Base-by-base conservation (phyloP, 257 asterid species). In the Nicotiana obtusifolia region DNA sequence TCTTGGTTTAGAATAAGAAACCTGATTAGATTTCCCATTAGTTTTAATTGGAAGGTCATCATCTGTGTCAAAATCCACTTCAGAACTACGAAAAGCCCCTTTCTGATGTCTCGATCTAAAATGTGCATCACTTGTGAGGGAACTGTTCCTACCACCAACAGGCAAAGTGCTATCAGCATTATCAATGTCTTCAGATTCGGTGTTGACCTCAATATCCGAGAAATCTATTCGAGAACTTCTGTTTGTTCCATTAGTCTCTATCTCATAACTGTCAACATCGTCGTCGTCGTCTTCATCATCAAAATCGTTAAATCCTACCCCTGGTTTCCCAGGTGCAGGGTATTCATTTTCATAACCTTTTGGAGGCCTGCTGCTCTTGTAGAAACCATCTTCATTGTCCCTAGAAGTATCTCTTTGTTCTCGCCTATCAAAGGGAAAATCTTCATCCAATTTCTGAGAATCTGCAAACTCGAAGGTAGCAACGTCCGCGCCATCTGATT, bases 401-500 rank as follows among this genome's bases (percentile, higher is more conserved):
- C 90, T 87, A 80, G 86, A 82, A 85, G 64, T 71, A 81, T 81
- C 94, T 31, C 44, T 84, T 66, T 35, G 80, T 67, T 76, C 79
- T 56, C 77, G 92, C 77, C 75, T 82, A 80, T 82, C 86, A 16
- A 60, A 84, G 77, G 90, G 88, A 73, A 89, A 90, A 84, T 84
- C 95, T 54, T 83, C 88, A 54, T 85, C 87, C 78, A 79, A 69
- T 86, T 83, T 92, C 81, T 28, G 86, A 78, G 98, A 89, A 91
- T 95, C 99, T 81, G 97, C 99, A 89, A 87, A 78, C 90, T 95
- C 99, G 62, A 95, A 95, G 57, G 97, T 87, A 84, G 98, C 97
- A 82, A 95, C 92, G 82, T 94, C 99, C 33, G 99, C 98, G 53
- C 99, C 99, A 86, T 94, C 99, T 16, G 99, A 95, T 84, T 94